Percentiles rank a stretch among this genome's conserved stretches.
phyloP scores from a whole-genome alignment of 495 filamentous ascomycete species.

The Podospora pseudoanserina region DNA sequence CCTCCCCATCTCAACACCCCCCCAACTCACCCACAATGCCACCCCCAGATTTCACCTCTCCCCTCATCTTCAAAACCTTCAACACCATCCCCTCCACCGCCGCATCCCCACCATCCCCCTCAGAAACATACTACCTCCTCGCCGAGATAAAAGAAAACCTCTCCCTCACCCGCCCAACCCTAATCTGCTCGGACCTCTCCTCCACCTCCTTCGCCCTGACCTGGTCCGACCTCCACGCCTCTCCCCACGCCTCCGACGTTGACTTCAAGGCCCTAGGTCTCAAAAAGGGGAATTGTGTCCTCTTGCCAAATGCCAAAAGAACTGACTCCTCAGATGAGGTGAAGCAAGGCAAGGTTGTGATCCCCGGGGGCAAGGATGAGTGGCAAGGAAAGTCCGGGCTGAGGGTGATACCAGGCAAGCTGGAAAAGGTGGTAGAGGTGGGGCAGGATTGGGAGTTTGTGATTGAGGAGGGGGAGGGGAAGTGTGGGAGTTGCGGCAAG shows the following conservation, averaged over 20 bases:
- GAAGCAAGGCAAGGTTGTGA: constrained; percentile 36
- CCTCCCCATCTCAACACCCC: not conserved
- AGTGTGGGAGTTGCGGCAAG: constrained; percentile 25
- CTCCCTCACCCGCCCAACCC: constrained; percentile 47
- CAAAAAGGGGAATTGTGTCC: constrained; percentile 32
- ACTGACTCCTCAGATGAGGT: constrained; percentile 32
- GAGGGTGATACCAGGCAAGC: constrained; percentile 26
- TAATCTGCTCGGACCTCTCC: constrained; percentile 35
- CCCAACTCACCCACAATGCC: constrained; percentile 23
- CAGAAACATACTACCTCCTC: constrained; percentile 35
- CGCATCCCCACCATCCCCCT: constrained; percentile 23
- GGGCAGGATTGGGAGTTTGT: constrained; percentile 17
- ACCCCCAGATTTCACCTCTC: constrained; percentile 32
- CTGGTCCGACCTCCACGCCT: not conserved
- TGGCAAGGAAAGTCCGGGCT: constrained; percentile 19
- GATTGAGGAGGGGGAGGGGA: constrained; percentile 1
- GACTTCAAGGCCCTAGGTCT: constrained; percentile 29
- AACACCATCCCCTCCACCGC: constrained; percentile 15
- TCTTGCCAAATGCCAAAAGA: constrained; percentile 31
- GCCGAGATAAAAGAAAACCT: constrained; percentile 45
- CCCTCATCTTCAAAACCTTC: constrained; percentile 31
- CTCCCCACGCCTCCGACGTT: constrained; percentile 6
- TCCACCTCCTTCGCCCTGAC: constrained; percentile 26
- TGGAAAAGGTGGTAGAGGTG: constrained; percentile 34
- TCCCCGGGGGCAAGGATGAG: constrained; percentile 17